phyloP scores from a whole-genome alignment of 176 grass and related monocot species.

The Dactylis glomerata region DNA sequence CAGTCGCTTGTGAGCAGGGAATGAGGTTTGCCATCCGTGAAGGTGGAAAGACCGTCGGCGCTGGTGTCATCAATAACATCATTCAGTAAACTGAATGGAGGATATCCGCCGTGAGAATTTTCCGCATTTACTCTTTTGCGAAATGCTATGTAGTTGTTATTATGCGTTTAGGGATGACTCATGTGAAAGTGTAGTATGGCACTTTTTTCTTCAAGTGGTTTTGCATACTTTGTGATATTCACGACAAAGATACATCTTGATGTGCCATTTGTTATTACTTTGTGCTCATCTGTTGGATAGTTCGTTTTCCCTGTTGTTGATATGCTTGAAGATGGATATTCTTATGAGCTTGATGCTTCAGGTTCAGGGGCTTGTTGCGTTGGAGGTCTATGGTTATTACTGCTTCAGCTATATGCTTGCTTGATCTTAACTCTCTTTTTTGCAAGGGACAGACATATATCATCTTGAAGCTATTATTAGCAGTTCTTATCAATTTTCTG shows the following conservation, averaged over 20 bases:
- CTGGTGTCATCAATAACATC: constrained; percentile 73
- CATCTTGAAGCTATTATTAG: neutral
- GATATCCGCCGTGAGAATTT: constrained; percentile 38
- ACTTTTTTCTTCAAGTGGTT: constrained; percentile 54
- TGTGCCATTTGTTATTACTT: neutral
- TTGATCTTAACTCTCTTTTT: neutral
- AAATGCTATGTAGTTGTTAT: constrained; percentile 60
- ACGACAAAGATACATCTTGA: constrained; percentile 34
- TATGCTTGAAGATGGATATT: constrained; percentile 35
- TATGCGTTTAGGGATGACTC: constrained; percentile 47
- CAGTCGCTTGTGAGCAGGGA: constrained; percentile 71
- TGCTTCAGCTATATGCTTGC: constrained; percentile 17
- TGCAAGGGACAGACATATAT: neutral
- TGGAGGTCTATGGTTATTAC: neutral
- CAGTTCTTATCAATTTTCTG: neutral
- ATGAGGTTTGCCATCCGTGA: constrained; percentile 92
- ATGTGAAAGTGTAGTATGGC: constrained; percentile 57
- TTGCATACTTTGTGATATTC: constrained; percentile 54
- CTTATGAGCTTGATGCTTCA: neutral
- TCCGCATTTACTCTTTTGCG: constrained; percentile 43
- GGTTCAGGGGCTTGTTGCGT: neutral
- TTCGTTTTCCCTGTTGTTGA: constrained; percentile 10
- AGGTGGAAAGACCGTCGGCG: constrained; percentile 86
- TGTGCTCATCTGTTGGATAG: neutral
- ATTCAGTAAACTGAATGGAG: constrained; percentile 51